A percentile compares a stretch with the other conserved stretches of the same genome.
These are phyloP conservation scores for Diplosphaera chodatii DNA, from an alignment of 139 green algal species.

Conservation along the genomic window DNA sequence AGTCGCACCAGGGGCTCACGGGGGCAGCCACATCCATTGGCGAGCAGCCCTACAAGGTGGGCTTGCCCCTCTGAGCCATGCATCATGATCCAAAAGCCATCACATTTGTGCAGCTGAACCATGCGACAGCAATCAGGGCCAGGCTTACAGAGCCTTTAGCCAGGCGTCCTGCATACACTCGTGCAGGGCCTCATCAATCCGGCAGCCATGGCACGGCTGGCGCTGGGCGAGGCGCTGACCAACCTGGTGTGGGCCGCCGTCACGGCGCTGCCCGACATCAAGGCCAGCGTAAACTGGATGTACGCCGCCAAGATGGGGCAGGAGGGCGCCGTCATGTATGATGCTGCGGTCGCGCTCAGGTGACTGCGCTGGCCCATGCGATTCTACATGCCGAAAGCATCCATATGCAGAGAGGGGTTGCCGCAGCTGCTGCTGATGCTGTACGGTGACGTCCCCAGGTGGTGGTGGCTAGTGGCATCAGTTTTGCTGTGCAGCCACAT, in stretches of 20 bases:
- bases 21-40: constrained; percentile 91
- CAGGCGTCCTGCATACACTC: constrained; percentile 13
- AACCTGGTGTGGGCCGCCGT: constrained; percentile 87
- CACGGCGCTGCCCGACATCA: constrained; percentile 80
- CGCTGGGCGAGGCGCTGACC: constrained; percentile 90
- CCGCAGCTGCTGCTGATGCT: no score
- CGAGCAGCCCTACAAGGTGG: constrained; percentile 84
- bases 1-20: constrained; percentile 63
- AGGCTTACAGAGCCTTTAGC: constrained; percentile 7
- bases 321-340: constrained; percentile 94
- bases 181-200: constrained; percentile 83
- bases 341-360: constrained; percentile 74
- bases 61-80: not conserved
- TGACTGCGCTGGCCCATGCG: no score
- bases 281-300: constrained; percentile 99
- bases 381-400: no score
- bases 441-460: no score
- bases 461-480: no score
- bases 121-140: no score
- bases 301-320: constrained; percentile 94
- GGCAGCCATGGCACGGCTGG: constrained; percentile 88
- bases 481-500: no score
- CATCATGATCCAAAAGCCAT: no score
- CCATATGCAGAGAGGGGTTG: no score
- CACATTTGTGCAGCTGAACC: no score